Evolutionary conservation across 208 protist genomes (phyloP).

Genomic region (Acanthamoeba sp.): DNA sequence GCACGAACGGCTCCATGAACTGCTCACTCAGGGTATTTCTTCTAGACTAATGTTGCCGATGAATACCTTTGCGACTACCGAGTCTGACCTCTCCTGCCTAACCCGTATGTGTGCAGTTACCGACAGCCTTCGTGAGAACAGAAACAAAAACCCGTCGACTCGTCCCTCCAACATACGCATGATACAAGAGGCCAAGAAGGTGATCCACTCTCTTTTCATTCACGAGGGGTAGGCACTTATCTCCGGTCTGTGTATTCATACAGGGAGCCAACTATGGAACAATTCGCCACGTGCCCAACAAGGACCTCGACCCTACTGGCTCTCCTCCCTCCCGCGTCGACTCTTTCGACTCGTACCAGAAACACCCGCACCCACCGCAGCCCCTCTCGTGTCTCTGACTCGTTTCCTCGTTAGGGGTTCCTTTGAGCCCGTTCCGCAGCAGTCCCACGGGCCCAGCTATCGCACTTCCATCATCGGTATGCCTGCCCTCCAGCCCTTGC

Average conservation of each 20-base stretch:
- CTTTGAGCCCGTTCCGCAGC: background rate
- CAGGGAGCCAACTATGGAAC: conserved; percentile 27
- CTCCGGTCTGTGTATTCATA: no score
- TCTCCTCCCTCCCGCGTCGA: background rate
- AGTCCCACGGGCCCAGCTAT: background rate
- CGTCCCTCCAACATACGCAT: conserved; percentile 30
- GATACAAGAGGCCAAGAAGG: conserved; percentile 31
- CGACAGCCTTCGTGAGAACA: background rate
- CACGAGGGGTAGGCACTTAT: no score
- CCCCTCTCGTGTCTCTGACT: no score
- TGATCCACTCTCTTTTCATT: background rate
- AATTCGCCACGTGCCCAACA: background rate
- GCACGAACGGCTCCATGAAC: conserved; percentile 13
- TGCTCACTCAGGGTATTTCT: background rate
- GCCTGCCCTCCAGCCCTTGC: background rate
- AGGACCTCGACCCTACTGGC: background rate
- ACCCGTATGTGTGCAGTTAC: no score
- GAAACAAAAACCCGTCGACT: background rate
- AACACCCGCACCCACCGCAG: no score
- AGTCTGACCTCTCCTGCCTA: no score
- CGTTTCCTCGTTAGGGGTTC: no score
- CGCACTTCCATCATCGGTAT: background rate
- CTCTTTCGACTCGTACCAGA: background rate
- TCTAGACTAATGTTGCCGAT: no score
- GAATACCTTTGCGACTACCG: no score